A percentile compares a stretch with the other conserved stretches of the same genome.
Evolutionary conservation across 306 rosid genomes (phyloP).

Genomic region (Clitoria ternatea): DNA sequence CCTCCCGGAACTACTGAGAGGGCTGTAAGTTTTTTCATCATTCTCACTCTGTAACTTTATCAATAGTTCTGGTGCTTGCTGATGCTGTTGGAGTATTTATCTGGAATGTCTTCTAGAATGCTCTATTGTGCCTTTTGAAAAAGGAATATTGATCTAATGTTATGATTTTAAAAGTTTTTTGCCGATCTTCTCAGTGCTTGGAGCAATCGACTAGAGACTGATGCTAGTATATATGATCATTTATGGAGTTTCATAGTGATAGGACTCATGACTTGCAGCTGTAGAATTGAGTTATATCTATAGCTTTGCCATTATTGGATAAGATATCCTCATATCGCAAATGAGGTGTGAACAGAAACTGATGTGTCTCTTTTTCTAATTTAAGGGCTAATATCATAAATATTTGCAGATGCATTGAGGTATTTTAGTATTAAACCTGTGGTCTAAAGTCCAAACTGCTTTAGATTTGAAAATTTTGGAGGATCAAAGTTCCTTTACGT

Average conservation of each 20-base stretch:
- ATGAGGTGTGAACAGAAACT: not conserved
- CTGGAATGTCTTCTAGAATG: not conserved
- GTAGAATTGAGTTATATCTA: not conserved
- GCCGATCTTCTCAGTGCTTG: not conserved
- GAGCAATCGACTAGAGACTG: not conserved
- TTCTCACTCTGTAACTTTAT: not conserved
- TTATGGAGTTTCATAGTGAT: not conserved
- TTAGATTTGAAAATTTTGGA: conserved; percentile 4
- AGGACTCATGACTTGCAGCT: not conserved
- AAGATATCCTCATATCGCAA: not conserved
- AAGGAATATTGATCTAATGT: not conserved
- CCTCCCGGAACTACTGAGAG: conserved; percentile 96
- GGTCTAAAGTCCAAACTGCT: conserved; percentile 9
- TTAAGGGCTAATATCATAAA: not conserved
- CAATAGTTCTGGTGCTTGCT: conserved; percentile 3
- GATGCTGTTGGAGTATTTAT: not conserved
- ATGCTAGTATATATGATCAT: not conserved
- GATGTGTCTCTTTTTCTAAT: not conserved
- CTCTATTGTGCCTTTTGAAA: not conserved
- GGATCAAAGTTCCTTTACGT: not conserved
- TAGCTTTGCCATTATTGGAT: not conserved
- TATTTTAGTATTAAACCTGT: not conserved
- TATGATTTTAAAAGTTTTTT: not conserved
- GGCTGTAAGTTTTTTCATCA: conserved; percentile 67
- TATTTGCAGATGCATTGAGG: not conserved